A percentile compares a stretch with the other conserved stretches of the same genome.
Evolutionary conservation across 2,329 filamentous ascomycete genomes (phyloP).

Genomic region (Fusarium bactridioides): DNA sequence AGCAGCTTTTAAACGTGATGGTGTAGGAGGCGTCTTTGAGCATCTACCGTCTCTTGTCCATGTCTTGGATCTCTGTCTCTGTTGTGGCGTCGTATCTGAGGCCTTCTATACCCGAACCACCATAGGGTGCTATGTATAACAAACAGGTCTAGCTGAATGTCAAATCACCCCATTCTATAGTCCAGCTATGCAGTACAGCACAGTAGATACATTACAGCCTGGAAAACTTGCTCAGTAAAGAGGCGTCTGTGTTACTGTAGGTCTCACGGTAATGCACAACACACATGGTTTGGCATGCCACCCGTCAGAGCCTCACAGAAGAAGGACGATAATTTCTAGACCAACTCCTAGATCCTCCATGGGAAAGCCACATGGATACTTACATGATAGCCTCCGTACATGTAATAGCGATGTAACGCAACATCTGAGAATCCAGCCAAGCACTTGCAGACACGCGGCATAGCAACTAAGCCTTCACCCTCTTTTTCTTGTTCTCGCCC

Average conservation of each 20-base stretch:
- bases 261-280: conserved; percentile 15
- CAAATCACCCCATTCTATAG: background rate
- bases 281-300: conserved; percentile 23
- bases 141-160: background rate
- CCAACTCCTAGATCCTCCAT: background rate
- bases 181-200: background rate
- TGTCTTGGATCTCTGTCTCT: background rate
- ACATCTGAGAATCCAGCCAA: conserved; percentile 24
- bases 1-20: background rate
- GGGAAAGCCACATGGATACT: conserved; percentile 11
- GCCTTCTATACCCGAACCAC: conserved; percentile 5
- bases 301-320: conserved; percentile 13
- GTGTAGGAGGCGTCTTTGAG: background rate
- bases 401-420: conserved; percentile 15
- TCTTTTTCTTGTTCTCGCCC: conserved; percentile 10
- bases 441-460: conserved; percentile 39
- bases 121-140: background rate
- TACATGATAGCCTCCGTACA: conserved; percentile 8
- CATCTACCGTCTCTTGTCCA: background rate
- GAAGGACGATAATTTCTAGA: background rate
- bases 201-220: background rate
- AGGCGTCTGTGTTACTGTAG: background rate
- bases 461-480: background rate
- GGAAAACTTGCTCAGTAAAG: background rate
- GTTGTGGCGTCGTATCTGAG: conserved; percentile 1